These are phyloP conservation scores for Penicillium salamii DNA, from an alignment of 495 filamentous ascomycete genomes.

Conservation along the genomic window DNA sequence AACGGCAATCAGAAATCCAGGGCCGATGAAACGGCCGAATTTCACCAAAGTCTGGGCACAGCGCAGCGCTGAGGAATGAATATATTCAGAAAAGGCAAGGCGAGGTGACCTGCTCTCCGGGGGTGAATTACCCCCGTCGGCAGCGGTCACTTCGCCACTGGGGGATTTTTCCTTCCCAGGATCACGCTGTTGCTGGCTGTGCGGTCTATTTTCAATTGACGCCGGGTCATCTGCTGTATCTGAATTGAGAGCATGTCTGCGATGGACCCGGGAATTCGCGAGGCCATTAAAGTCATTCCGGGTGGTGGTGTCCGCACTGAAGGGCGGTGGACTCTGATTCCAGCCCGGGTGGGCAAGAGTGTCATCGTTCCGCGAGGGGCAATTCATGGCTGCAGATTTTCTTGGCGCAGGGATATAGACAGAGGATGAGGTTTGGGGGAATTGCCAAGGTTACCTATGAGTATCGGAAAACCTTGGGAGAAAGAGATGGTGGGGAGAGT, in stretches of 20 bases:
- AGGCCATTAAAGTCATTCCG: slow-evolving; percentile 62
- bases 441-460: no score
- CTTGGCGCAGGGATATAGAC: not conserved
- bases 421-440: not conserved
- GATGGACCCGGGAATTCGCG: slow-evolving; percentile 38
- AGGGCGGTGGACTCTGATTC: slow-evolving; percentile 57
- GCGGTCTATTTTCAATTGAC: slow-evolving; percentile 22
- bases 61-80: slow-evolving; percentile 14
- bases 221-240: slow-evolving; percentile 23
- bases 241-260: slow-evolving; percentile 29
- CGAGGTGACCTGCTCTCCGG: slow-evolving; percentile 39
- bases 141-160: slow-evolving; percentile 35
- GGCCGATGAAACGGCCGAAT: slow-evolving; percentile 76
- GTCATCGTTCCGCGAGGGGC: slow-evolving; percentile 62
- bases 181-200: slow-evolving; percentile 22
- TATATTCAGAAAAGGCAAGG: slow-evolving; percentile 29
- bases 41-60: slow-evolving; percentile 47
- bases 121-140: slow-evolving; percentile 30
- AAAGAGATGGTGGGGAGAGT: slow-evolving; percentile 4
- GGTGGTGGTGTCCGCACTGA: slow-evolving; percentile 59
- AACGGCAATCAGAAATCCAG: slow-evolving; percentile 80
- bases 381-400: slow-evolving; percentile 50
- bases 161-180: slow-evolving; percentile 25
- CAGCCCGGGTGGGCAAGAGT: slow-evolving; percentile 50
- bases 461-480: slow-evolving; percentile 7